Evolutionary conservation across 179 eudicot species (phyloP), one percentile per base, ranked within the genome.

Genomic region (Spinacia oleracea): DNA sequence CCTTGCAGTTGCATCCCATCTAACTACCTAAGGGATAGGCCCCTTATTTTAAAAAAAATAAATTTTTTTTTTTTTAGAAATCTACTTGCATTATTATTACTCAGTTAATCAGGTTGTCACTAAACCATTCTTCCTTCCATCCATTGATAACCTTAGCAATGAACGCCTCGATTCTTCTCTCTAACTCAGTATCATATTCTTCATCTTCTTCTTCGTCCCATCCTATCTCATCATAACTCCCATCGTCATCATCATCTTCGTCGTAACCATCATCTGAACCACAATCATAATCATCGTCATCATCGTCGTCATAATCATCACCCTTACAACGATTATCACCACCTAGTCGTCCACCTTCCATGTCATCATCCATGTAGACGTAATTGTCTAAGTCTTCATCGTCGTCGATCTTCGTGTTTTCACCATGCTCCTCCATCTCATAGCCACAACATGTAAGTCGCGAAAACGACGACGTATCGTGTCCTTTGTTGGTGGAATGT

Each of bases 111-210:
- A 79, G 45, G 70, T 75, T 85, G 32, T 88, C 88, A 20, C 15
- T 80, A 21, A 78, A 62, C 83, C 75, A 45, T 80, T 88, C 89
- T 72, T 86, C 86, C 71, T 79, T 86, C 90, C 90, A 88, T 81
- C 87, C 87, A 56, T 70, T 77, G 38, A 84, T 68, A 53, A 88
- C 89, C 78, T 80, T 86, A 9, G 87, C 83, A 32, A 86, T 88
- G 80, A 88, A 88, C 0, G 75, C 87, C 66, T 86, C 89, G 12
- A 80, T 60, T 64, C 55, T 81, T 32, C 38, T 77, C 58, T 84
- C 83, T 75, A 88, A 79, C 48, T 79, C 83, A 20, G 64, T 64
- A 64, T 84, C 85, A 38, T 70, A 66, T 5, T 83, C 82, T 51
- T 88, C 84, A 2, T 82, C 85, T 0, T 77, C 82, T 1, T 86